Evolutionary conservation across 148 eudicot species (phyloP), one percentile per base, ranked within the genome.

Genomic region (Diospyros kaki): DNA sequence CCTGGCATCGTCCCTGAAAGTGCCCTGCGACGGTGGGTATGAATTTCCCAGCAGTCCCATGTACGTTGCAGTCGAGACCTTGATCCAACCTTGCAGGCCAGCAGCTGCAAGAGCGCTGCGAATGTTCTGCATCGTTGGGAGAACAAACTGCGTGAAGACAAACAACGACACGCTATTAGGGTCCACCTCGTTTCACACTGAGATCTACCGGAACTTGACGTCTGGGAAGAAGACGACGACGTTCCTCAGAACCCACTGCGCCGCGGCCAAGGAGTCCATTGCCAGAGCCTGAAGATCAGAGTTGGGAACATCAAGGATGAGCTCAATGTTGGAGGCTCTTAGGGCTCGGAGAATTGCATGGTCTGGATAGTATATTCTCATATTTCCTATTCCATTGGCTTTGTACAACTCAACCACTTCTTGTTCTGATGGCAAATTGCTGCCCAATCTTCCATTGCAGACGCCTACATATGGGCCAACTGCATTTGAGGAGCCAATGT

Each of bases 141-240:
- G 77, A 39, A 89, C 83, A 3, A 54, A 83, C 1, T 64, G 43
- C 12, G 81, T 80, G 51, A n/a, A 69, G 3, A 28, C 64, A 7
- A 76, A 14, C 1, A 56, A 1, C 13, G 69, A 46, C 2, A 11
- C 12, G 0, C 9, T 65, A 2, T 14, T 61, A 1, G 89, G 92
- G 50, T 75, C 62, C 4, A 86, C 73, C 66, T 89, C 89, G 38
- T 89, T 87, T 3, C 93, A 88, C 0, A 89, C 93, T 1, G 78
- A 83, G 1, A 89, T 78, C 71, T 84, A 85, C 6, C 55, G 43
- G 5, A 81, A 77, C 11, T 75, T 80, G 42, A 83, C 78, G 14
- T 58, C 80, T 6, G 84, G 74, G 6, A 66, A 60, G 61, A 73
- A 74, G 13, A 56, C 74, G 0, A 55, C 40, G 3, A 86, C 76